Evolutionary conservation across 306 rosid species (phyloP).

Genomic region (Lathyrus oleraceus): DNA sequence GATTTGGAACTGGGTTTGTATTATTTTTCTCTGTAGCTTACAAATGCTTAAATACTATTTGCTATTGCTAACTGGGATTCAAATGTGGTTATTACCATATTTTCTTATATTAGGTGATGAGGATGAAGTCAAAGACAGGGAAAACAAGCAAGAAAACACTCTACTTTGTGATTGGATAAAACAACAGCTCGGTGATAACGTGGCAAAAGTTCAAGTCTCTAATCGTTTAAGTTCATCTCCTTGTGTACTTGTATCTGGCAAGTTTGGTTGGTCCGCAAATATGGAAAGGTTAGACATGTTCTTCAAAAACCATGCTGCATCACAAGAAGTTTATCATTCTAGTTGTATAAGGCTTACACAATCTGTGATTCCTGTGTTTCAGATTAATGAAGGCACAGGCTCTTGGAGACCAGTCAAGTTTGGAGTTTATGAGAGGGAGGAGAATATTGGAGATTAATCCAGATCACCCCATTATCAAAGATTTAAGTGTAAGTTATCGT

Average conservation of each 20-base stretch:
- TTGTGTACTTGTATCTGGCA: slow-evolving; percentile 99
- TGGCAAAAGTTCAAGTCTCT: slow-evolving; percentile 93
- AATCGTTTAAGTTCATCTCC: slow-evolving; percentile 98
- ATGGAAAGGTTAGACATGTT: slow-evolving; percentile 81
- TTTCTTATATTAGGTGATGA: slow-evolving; percentile 70
- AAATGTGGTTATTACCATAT: slow-evolving; percentile 1
- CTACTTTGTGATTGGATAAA: slow-evolving; percentile 97
- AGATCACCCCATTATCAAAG: slow-evolving; percentile 87
- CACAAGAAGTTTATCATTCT: neutral
- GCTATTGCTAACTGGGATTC: neutral
- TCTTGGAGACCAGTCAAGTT: slow-evolving; percentile 87
- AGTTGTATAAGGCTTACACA: neutral
- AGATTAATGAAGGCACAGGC: slow-evolving; percentile 99
- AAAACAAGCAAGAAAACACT: slow-evolving; percentile 72
- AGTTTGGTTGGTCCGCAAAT: slow-evolving; percentile 99
- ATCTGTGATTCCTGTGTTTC: slow-evolving; percentile 22
- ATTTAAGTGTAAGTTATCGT: slow-evolving; percentile 66
- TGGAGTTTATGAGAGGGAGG: slow-evolving; percentile 99
- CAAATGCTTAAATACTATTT: neutral
- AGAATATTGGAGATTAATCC: slow-evolving; percentile 96
- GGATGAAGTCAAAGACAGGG: slow-evolving; percentile 92
- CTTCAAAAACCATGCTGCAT: neutral
- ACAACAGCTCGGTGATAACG: slow-evolving; percentile 94
- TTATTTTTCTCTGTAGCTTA: neutral
- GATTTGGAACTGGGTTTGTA: slow-evolving; percentile 89